Conservation (phyloP, 176 grass and related monocot species). For the Avena atlantica region DNA sequence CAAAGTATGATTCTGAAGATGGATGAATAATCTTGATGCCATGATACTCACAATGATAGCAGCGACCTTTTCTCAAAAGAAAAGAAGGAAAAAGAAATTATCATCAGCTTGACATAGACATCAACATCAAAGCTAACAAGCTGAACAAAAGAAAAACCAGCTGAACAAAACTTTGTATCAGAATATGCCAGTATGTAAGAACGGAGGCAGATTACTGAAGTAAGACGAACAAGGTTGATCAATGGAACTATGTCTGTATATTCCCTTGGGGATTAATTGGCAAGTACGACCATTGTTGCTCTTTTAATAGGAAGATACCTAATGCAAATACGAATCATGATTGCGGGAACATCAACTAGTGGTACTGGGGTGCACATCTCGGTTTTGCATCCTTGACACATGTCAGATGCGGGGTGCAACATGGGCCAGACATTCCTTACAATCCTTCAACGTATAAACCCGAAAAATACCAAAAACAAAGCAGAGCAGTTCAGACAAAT, state of each 20-base stretch:
- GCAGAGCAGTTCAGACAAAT: neutral
- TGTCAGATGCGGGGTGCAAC: neutral
- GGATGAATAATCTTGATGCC: constrained; percentile 34
- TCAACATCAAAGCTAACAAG: neutral
- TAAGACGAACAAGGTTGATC: neutral
- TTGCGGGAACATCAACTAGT: neutral
- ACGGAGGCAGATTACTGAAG: neutral
- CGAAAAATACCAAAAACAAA: neutral
- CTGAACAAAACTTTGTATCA: neutral
- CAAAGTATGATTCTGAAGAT: neutral
- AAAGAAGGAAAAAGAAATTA: neutral
- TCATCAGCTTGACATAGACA: neutral
- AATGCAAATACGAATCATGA: neutral
- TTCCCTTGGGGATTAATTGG: neutral
- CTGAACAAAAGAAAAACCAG: neutral
- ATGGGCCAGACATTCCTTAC: neutral
- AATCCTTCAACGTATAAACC: neutral
- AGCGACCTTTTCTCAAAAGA: neutral
- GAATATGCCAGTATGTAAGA: too few relatives aligned
- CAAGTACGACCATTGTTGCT: neutral
- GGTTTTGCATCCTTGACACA: neutral
- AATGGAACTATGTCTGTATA: neutral
- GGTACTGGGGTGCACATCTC: neutral
- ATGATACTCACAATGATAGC: constrained; percentile 34
- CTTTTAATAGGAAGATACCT: neutral